Conservation (phyloP, 2,329 filamentous ascomycete species). For the Neonectria coccinea region DNA sequence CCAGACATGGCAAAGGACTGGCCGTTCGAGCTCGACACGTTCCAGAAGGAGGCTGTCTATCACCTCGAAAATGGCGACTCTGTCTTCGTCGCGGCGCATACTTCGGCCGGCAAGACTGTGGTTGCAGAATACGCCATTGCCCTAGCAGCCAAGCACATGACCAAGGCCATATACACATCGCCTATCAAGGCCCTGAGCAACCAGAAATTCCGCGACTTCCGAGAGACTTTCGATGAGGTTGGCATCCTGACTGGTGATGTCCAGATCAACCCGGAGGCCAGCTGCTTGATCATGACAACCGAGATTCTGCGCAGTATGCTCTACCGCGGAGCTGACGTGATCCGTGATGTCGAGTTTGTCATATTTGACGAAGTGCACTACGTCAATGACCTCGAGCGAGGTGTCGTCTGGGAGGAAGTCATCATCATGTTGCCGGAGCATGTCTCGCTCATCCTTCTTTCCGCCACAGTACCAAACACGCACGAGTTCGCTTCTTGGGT, state of each 20-base stretch:
- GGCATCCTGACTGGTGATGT: constrained; percentile 98
- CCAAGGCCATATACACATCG: constrained; percentile 98
- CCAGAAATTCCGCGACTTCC: constrained; percentile 97
- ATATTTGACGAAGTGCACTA: constrained; percentile 99
- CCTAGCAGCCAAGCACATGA: constrained; percentile 97
- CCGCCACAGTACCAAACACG: constrained; percentile 96
- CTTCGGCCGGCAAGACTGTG: constrained; percentile 97
- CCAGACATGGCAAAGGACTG: constrained; percentile 96
- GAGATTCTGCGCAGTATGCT: constrained; percentile 99
- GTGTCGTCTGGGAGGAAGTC: constrained; percentile 99
- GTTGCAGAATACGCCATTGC: constrained; percentile 99
- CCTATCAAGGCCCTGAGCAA: constrained; percentile 99
- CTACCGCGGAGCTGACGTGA: constrained; percentile 93
- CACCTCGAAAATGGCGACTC: constrained; percentile 97
- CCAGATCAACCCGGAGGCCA: constrained; percentile 96
- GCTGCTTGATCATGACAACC: constrained; percentile 99
- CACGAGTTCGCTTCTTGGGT: constrained; percentile 99
- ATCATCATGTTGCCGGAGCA: constrained; percentile 99
- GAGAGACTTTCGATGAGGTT: constrained; percentile 90
- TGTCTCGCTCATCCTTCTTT: constrained; percentile 93
- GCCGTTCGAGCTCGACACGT: constrained; percentile 97
- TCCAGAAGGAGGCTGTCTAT: constrained; percentile 98
- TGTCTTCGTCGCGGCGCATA: constrained; percentile 97
- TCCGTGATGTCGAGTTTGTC: constrained; percentile 97
- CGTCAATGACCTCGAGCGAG: constrained; percentile 94